Evolutionary conservation across 140 eudicot genomes (phyloP).

Genomic region (Senecio squalidus): DNA sequence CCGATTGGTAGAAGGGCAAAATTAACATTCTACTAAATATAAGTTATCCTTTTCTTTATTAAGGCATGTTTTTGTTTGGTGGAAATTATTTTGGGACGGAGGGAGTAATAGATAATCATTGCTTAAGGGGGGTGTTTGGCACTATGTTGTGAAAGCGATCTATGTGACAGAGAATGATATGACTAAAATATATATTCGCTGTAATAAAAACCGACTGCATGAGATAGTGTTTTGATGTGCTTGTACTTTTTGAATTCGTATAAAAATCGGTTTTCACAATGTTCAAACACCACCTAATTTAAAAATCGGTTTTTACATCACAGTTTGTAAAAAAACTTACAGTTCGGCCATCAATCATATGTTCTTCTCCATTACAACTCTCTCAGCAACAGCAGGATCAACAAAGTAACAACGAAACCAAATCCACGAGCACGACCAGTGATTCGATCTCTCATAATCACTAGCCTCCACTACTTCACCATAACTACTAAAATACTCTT

Average conservation of each 20-base stretch:
- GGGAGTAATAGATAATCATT: too few species aligned
- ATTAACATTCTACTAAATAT: too few species aligned
- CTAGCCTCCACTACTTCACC: slow-evolving; percentile 83
- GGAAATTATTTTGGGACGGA: too few species aligned
- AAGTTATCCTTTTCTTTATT: too few species aligned
- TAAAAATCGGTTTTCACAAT: neutral
- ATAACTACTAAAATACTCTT: slow-evolving; percentile 54
- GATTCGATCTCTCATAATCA: slow-evolving; percentile 84
- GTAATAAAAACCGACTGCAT: neutral
- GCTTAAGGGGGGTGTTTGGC: neutral
- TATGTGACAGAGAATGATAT: neutral
- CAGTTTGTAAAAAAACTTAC: slow-evolving; percentile 38
- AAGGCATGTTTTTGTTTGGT: too few species aligned
- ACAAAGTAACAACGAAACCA: slow-evolving; percentile 83
- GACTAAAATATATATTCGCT: neutral
- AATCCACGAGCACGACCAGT: slow-evolving; percentile 93
- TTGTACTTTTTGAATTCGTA: neutral
- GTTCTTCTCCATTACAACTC: slow-evolving; percentile 81
- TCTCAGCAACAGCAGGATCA: slow-evolving; percentile 74
- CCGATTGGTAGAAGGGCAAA: too few species aligned
- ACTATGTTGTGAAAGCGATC: neutral
- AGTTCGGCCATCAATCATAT: slow-evolving; percentile 79
- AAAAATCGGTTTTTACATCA: neutral
- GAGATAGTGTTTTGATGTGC: neutral
- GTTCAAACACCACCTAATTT: neutral